These are phyloP conservation scores for Phytophthora uliginosa DNA, from an alignment of 352 stramenopile genomes.

Conservation along the genomic window DNA sequence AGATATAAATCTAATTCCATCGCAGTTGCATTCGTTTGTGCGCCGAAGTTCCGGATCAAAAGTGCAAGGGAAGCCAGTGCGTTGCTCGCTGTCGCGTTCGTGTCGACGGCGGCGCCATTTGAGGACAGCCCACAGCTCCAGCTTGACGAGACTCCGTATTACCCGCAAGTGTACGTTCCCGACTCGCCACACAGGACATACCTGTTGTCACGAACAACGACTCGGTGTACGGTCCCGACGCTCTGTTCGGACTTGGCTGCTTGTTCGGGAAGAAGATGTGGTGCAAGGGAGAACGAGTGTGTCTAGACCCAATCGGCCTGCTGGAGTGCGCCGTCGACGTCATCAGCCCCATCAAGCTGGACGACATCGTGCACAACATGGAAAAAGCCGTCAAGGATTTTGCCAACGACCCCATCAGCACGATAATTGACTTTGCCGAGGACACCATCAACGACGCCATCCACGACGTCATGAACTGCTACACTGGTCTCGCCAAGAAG, in stretches of 20 bases:
- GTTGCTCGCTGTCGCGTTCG: neutral
- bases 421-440: slow-evolving; percentile 7
- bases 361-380: slow-evolving; percentile 5
- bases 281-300: slow-evolving; percentile 4
- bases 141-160: neutral
- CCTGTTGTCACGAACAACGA: neutral
- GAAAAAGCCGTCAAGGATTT: slow-evolving; percentile 3
- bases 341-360: slow-evolving; percentile 8
- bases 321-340: slow-evolving; percentile 4
- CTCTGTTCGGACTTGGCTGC: neutral
- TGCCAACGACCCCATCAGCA: slow-evolving; percentile 4
- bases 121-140: neutral
- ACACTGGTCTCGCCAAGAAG: slow-evolving; percentile 6
- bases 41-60: no score
- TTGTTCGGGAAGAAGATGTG: slow-evolving; percentile 9
- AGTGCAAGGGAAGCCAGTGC: no score
- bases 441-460: neutral
- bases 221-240: neutral
- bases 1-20: no score
- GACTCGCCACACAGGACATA: neutral
- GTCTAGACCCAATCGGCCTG: slow-evolving; percentile 1
- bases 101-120: neutral
- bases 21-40: no score
- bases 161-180: neutral
- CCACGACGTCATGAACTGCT: slow-evolving; percentile 2